Evolutionary conservation across 192 early-diverging fungal species (phyloP), one percentile per base, ranked within the genome.

Genomic region (Coemansia sp.): DNA sequence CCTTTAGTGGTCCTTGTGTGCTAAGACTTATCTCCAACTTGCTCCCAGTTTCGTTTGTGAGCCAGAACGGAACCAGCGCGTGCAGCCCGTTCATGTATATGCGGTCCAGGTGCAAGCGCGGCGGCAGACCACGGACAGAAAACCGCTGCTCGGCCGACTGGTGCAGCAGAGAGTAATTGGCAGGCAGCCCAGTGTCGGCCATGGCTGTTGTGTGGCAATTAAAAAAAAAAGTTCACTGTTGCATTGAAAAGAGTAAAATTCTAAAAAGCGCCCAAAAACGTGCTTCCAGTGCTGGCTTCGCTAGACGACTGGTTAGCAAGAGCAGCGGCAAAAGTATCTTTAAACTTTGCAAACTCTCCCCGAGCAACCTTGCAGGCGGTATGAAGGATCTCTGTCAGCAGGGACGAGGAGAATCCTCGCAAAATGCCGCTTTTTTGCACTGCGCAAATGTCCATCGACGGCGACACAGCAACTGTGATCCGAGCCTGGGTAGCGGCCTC

Each of bases 401-500:
- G 52, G 36, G 70, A 64, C 10, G 76, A 71, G 49, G 65, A 44
- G 39, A 79, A 73, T 2, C 76, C 76, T 12, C 61, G 53, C 28
- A 62, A 38, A 11, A 66, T 31, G 44, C 66, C 88, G 36, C 83
- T 77, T 60, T 97, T 99, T 57, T 96, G 93, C 34, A 94, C 67
- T 8, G 85, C 88, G 66, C 94, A 96, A 3, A 97, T 78, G 18
- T 89, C 79, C 23, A 91, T 90, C 14, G 79, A 64, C 26, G 81
- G 82, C 60, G 94, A 94, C 32, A 97, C 89, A 6, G 85, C 82
- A 8, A 97, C 87, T 4, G 84, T 81, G 5, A 99, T 58, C 54
- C 82, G 83, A 5, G 90, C 89, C 46, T 87, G 83, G 11, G 94
- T 81, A 34, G 92, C 91, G 7, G 86, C 80, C 56, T 99, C 96